phyloP scores from a whole-genome alignment of 2,329 filamentous ascomycete species.

The Reticulascus tulasneorum region DNA sequence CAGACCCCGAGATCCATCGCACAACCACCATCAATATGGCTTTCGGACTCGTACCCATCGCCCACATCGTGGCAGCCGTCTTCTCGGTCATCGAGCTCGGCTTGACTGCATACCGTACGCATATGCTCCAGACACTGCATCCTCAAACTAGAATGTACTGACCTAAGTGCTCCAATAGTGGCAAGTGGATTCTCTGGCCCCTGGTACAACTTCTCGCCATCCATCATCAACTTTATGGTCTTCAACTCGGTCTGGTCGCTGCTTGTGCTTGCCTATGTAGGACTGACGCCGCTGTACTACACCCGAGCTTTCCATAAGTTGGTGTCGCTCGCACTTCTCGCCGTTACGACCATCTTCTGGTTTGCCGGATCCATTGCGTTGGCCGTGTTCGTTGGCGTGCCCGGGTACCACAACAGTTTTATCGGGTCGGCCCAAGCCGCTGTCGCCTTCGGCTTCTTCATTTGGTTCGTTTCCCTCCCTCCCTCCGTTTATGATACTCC shows the following conservation, averaged over 20 bases:
- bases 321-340: constrained; percentile 63
- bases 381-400: constrained; percentile 59
- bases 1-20: too few species aligned
- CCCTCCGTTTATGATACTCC: constrained; percentile 44
- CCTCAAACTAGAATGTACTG: background rate
- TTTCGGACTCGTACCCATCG: constrained; percentile 10
- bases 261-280: constrained; percentile 66
- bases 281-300: constrained; percentile 61
- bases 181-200: constrained; percentile 42
- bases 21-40: constrained; percentile 3
- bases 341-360: constrained; percentile 81
- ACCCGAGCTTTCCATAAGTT: constrained; percentile 58
- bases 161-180: constrained; percentile 37
- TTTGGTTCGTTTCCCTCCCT: constrained; percentile 50
- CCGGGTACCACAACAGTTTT: constrained; percentile 45
- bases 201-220: constrained; percentile 35
- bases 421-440: constrained; percentile 62
- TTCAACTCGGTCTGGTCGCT: constrained; percentile 76
- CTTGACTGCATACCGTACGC: constrained; percentile 67
- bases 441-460: constrained; percentile 62
- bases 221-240: constrained; percentile 70
- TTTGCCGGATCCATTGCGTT: constrained; percentile 80
- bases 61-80: constrained; percentile 60
- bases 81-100: constrained; percentile 73
- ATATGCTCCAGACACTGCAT: background rate